phyloP scores from a whole-genome alignment of 2,329 filamentous ascomycete species.

The Curvularia lunata region DNA sequence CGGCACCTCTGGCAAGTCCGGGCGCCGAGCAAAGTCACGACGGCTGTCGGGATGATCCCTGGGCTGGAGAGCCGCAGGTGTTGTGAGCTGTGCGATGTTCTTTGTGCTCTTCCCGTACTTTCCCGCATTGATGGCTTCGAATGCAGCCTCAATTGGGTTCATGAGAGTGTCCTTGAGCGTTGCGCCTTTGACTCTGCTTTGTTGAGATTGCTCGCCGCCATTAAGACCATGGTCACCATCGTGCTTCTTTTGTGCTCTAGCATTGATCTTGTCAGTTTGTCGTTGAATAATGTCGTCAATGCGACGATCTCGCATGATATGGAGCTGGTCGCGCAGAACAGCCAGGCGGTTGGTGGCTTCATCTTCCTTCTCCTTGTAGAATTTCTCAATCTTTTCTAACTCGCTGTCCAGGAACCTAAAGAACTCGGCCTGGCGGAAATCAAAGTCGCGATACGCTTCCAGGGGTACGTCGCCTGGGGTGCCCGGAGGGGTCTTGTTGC shows the following conservation, averaged over 20 bases:
- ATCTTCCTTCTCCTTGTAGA: conserved; percentile 87
- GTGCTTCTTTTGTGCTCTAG: conserved; percentile 32
- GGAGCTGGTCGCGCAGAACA: conserved; percentile 80
- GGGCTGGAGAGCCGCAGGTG: conserved; percentile 51
- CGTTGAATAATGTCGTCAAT: conserved; percentile 70
- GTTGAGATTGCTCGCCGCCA: conserved; percentile 29
- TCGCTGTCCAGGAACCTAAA: conserved; percentile 83
- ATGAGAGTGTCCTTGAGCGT: conserved; percentile 30
- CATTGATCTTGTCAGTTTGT: conserved; percentile 47
- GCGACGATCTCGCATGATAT: conserved; percentile 88
- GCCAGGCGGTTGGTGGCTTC: conserved; percentile 77
- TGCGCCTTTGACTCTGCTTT: conserved; percentile 22
- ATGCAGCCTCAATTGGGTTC: conserved; percentile 52
- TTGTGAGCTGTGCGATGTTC: conserved; percentile 47
- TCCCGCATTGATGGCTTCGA: conserved; percentile 50
- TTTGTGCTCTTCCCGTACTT: conserved; percentile 64
- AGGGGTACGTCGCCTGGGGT: conserved; percentile 58
- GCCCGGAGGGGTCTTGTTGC: conserved; percentile 45
- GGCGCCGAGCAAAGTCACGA: conserved; percentile 53
- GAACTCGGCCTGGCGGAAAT: conserved; percentile 80
- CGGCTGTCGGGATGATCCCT: conserved; percentile 40
- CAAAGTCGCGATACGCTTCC: conserved; percentile 68
- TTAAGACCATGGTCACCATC: conserved; percentile 18
- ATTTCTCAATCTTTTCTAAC: conserved; percentile 87
- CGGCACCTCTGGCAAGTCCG: conserved; percentile 64